These are phyloP conservation scores for Psilocybe azurescens DNA, from an alignment of 768 basidiomycete genomes.

Conservation along the genomic window DNA sequence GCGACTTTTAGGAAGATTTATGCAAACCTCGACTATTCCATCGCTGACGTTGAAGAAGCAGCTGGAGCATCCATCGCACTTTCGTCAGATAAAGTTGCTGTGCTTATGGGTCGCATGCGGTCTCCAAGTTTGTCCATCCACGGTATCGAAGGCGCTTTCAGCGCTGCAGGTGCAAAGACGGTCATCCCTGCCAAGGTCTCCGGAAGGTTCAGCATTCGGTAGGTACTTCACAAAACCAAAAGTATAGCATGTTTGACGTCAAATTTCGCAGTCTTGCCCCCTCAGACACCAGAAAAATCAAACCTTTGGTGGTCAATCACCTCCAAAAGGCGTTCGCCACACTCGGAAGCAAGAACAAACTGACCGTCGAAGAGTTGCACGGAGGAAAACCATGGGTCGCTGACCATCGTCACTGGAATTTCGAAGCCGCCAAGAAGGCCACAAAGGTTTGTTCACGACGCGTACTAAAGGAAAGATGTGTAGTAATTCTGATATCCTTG, in stretches of 20 bases:
- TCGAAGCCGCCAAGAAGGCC: constrained; percentile 83
- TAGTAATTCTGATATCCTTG: constrained; percentile 32
- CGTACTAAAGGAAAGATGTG: neutral
- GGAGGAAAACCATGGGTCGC: constrained; percentile 93
- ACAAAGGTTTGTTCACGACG: constrained; percentile 58
- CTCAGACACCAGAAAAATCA: constrained; percentile 82
- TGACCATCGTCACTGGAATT: constrained; percentile 90
- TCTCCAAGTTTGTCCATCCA: constrained; percentile 88
- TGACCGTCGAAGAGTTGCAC: constrained; percentile 72
- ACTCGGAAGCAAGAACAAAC: constrained; percentile 82
- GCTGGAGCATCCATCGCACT: constrained; percentile 80
- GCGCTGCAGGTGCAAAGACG: constrained; percentile 81
- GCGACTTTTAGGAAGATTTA: constrained; percentile 60
- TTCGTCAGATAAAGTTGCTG: constrained; percentile 73
- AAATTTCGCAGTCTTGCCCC: constrained; percentile 67
- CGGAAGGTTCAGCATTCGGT: constrained; percentile 96
- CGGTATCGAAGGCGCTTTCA: constrained; percentile 96
- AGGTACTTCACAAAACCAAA: constrained; percentile 25
- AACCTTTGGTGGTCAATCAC: constrained; percentile 73
- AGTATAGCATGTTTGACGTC: neutral
- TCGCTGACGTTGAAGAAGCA: constrained; percentile 74
- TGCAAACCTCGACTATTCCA: constrained; percentile 72
- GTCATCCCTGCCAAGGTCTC: constrained; percentile 91
- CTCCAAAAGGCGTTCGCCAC: constrained; percentile 83
- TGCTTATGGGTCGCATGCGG: constrained; percentile 95